phyloP scores from a whole-genome alignment of 2,329 filamentous ascomycete species.

The Sporothrix humicola region DNA sequence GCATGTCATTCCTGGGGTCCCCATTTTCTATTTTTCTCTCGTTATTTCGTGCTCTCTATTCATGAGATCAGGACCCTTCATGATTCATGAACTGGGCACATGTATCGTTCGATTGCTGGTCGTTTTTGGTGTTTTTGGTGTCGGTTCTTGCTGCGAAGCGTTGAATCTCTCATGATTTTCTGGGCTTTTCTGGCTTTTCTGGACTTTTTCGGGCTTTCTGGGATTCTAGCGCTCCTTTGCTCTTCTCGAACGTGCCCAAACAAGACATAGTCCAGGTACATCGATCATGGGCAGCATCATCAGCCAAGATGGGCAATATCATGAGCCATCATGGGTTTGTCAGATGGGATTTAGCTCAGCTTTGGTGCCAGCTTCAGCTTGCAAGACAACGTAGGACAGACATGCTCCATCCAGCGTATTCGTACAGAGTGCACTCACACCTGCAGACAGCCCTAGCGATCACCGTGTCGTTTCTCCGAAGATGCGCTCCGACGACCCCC shows the following conservation, averaged over 20 bases:
- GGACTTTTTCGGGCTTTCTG: background rate
- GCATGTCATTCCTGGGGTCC: background rate
- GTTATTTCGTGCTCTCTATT: background rate
- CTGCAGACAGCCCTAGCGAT: slow-evolving; percentile 9
- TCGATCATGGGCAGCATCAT: slow-evolving; percentile 3
- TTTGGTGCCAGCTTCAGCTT: background rate
- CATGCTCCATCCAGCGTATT: background rate
- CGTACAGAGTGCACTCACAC: background rate
- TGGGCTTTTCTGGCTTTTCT: background rate
- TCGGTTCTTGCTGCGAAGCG: background rate
- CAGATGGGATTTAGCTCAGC: background rate
- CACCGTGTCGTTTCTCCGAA: slow-evolving; percentile 3
- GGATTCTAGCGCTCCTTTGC: too few relatives aligned
- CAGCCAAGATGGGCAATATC: background rate
- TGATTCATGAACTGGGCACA: slow-evolving; percentile 20
- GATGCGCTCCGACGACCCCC: slow-evolving; percentile 6
- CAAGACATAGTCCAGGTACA: background rate
- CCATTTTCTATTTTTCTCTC: background rate
- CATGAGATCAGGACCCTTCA: slow-evolving; percentile 22
- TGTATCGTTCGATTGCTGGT: slow-evolving; percentile 1
- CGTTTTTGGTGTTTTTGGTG: background rate
- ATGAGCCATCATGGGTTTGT: background rate
- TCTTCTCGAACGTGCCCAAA: too few relatives aligned
- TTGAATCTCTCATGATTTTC: background rate
- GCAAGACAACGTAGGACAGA: background rate